A percentile compares a stretch with the other conserved stretches of the same genome.
phyloP scores from a whole-genome alignment of 352 stramenopile species.

The Pythium monospermum region DNA sequence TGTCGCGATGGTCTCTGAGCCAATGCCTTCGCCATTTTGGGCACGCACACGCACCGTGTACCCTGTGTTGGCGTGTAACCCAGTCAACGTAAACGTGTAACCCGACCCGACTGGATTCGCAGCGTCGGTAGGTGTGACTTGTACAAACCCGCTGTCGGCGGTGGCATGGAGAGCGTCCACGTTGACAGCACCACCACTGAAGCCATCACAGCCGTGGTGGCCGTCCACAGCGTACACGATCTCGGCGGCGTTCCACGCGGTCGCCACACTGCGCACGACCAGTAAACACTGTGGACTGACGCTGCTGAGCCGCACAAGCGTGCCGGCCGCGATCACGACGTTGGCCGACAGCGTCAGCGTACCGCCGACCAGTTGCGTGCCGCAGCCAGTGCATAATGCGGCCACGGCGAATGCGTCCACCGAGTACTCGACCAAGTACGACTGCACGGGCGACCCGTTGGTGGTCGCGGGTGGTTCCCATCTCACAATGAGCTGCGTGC shows the following conservation, averaged over 20 bases:
- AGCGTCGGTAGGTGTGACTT: conserved; percentile 20
- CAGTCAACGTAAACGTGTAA: conserved; percentile 23
- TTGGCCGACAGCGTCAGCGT: conserved; percentile 42
- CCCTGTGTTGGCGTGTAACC: conserved; percentile 37
- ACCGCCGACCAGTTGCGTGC: conserved; percentile 25
- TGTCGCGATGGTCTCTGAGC: conserved; percentile 47
- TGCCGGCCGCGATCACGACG: conserved; percentile 26
- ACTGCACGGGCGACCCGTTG: conserved; percentile 62
- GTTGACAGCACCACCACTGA: conserved; percentile 25
- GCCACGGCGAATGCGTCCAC: conserved; percentile 39
- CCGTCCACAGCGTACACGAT: conserved; percentile 40
- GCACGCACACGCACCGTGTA: conserved; percentile 84
- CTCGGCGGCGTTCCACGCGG: conserved; percentile 28
- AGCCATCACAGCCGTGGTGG: conserved; percentile 69
- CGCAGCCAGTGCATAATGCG: conserved; percentile 46
- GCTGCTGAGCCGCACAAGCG: conserved; percentile 43
- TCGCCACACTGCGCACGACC: conserved; percentile 28
- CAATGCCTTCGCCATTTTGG: conserved; percentile 81
- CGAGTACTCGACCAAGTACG: conserved; percentile 88
- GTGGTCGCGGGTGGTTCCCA: conserved; percentile 64
- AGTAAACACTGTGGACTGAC: conserved; percentile 47
- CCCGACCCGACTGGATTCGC: neutral
- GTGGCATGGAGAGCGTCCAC: conserved; percentile 41
- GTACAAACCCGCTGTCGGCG: conserved; percentile 38
- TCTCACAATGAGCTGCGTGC: conserved; percentile 75